Base-by-base conservation (phyloP, 306 rosid species). In the Dalbergia cultrata region DNA sequence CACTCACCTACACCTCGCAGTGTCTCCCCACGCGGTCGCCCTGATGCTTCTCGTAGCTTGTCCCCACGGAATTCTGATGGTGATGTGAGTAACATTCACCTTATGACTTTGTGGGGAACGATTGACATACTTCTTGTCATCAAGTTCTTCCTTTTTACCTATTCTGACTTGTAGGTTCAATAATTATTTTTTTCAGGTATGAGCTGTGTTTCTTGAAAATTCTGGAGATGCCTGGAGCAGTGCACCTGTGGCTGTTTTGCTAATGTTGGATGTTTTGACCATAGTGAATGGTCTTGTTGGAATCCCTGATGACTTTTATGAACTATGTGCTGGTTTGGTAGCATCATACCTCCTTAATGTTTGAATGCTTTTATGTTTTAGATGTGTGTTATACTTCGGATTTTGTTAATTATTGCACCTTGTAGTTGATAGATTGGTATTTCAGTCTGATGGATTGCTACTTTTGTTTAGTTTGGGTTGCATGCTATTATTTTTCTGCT, bases 41-140 rank as follows among this genome's bases (percentile, higher is more conserved):
- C 82, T 72, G 80, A 76, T 75, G 85, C 88, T 76, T 89, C 92
- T 3, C 87, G 74, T 49, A 94, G 92, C 72, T 90, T 83, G 17
- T 92, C 93, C 26, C 92, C 92, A n/a, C 72, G 75, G 35, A 82
- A 88, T 77, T 84, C 85, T 11, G 86, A 94, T 76, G 88, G 86
- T 62, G 90, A 90, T 86, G 97, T 94, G 85, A 88, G 96, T 92
- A 61, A 49, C 33, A 59, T 72, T 74, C 33, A 43, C 49, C 19
- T 75, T 72, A 13, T 2, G 39, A 16, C 53, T 67, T 31, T 67
- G 41, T 10, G 4, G 22, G 52, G 53, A 3, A 49, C 4, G 58
- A 17, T 53, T 31, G 78, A 8, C 44, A 44, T 21, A 14, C 10
- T 72, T 13, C 33, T 56, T 14, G n/a, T 72, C 19, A 35, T 16